Evolutionary conservation across 176 grass and related monocot genomes (phyloP), one percentile per base, ranked within the genome.

Genomic region (Puya raimondii): DNA sequence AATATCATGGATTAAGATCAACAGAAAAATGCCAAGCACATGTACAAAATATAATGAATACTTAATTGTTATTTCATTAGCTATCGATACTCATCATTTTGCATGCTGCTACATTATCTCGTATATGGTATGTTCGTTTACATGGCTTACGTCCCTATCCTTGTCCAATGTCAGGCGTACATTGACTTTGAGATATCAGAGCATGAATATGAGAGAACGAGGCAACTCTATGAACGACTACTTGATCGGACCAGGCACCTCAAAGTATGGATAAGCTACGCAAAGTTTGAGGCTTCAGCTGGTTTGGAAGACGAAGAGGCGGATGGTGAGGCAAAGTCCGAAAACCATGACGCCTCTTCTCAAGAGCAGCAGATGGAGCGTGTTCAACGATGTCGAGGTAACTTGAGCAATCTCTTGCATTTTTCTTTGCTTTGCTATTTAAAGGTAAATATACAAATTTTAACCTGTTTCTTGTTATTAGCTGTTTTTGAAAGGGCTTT

Each of bases 221-320:
- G 93, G 53, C 78, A 92, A 54, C 65, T 96, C 9, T 96, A 97
- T 50, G 86, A 97, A 25, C 85, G 86, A 64, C 50, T 97, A 53
- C 82, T 97, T 78, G 89, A 92, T 76, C 81, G 89, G 81, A 90
- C 93, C 15, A 92, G 85, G 57, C 89, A 97, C 74, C 70, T 90
- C 71, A 92, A 97, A 76, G 94, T 92, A 54, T 97, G 94, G 89
- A 79, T 92, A 49, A 97, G 94, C 51, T 97, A 80, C 80, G 94
- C 94, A 12, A 86, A 92, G 42, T 92, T 97, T 25, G 84, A 92
- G 79, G 89, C 86, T 68, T 87, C 86, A 23, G 84, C 84, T 87
- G 86, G 73, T 51, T 79, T 76, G 49, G 76, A 73, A 22, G 63
- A 72, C 27, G 82, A 97, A 50, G 70, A 87, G 8, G 72, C 4